Evolutionary conservation across 768 basidiomycete species (phyloP), one percentile per base, ranked within the genome.

Genomic region (Leccinellum rugosiceps): DNA sequence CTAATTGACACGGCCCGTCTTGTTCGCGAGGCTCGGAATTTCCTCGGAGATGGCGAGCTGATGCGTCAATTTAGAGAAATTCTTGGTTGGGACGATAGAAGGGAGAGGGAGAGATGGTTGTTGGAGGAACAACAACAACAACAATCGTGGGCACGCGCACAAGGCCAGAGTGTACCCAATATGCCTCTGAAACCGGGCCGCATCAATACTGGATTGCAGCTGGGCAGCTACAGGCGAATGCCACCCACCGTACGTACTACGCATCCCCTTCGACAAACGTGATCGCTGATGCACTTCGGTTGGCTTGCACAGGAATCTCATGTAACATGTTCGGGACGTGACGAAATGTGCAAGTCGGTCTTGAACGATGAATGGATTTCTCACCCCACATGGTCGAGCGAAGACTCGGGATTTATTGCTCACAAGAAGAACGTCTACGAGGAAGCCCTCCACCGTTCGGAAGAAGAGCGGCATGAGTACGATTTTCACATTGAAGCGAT

Each of bases 281-380:
- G 13, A 17, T 57, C 32, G 51, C 31, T 63, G 35, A 60, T 9
- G 25, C 5, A 19, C 41, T 9, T 35, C 52, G 45, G 31, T 52
- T 28, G 26, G 25, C 26, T 9, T 48, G 38, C 21, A 23, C 65
- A 97, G 94, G 95, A 95, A 73, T 84, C 85, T 55, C 87, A 88
- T 53, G 86, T 96, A 14, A 77, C 88, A 0, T 99, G 97, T 68
- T 91, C 95, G 2, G 97, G 97, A 2, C 89, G 97, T 15, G 97
- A 98, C 66, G 91, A 94, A 21, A 95, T 98, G 88, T 98, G 96
- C 72, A 89, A 87, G 67, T 86, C 90, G 7, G 97, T 99, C 5
- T 77, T 99, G 52, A 99, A 99, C 68, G 97, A 99, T 69, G 92
- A 96, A 63, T 99, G 96, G 96, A 89, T 98, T 31, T 94, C 95